A percentile compares a stretch with the other conserved stretches of the same genome.
Conservation (phyloP, 495 filamentous ascomycete species). For the Articulospora tetracladia region DNA sequence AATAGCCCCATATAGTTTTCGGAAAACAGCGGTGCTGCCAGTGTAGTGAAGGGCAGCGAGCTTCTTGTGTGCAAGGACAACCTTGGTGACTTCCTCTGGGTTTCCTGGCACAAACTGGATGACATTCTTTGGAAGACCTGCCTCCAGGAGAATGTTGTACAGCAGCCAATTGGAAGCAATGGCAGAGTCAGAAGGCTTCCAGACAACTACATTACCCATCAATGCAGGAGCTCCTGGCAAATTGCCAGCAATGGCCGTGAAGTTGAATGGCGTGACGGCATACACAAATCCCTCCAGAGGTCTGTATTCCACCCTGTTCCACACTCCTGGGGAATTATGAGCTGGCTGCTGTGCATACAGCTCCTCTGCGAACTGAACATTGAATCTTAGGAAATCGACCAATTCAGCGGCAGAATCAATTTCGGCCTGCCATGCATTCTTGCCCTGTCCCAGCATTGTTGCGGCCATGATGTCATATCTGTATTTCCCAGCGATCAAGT, state of each 20-base stretch:
- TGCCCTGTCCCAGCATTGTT: constrained; percentile 92
- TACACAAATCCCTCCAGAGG: constrained; percentile 87
- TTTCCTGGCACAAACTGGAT: constrained; percentile 82
- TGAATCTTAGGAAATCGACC: constrained; percentile 87
- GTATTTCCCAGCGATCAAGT: constrained; percentile 84
- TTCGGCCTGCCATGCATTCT: constrained; percentile 96
- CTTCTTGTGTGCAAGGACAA: constrained; percentile 62
- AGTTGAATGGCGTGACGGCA: constrained; percentile 84
- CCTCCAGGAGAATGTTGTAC: constrained; percentile 83
- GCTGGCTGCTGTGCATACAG: constrained; percentile 78
- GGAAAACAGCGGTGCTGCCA: constrained; percentile 78
- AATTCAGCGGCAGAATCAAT: constrained; percentile 93
- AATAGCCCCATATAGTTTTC: constrained; percentile 67
- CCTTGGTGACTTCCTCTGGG: constrained; percentile 66
- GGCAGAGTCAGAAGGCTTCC: constrained; percentile 81
- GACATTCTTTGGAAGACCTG: constrained; percentile 73
- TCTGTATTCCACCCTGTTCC: constrained; percentile 81
- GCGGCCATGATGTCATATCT: constrained; percentile 89
- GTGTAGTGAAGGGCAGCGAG: constrained; percentile 80
- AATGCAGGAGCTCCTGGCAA: constrained; percentile 69
- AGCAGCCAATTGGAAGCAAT: constrained; percentile 71
- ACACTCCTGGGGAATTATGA: constrained; percentile 72
- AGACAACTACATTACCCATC: constrained; percentile 83
- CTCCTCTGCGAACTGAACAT: constrained; percentile 84
- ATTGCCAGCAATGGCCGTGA: constrained; percentile 82